A percentile compares a stretch with the other conserved stretches of the same genome.
phyloP scores from a whole-genome alignment of 1,139 yeast species.

The Zhuliangozyma blackwelliae region DNA sequence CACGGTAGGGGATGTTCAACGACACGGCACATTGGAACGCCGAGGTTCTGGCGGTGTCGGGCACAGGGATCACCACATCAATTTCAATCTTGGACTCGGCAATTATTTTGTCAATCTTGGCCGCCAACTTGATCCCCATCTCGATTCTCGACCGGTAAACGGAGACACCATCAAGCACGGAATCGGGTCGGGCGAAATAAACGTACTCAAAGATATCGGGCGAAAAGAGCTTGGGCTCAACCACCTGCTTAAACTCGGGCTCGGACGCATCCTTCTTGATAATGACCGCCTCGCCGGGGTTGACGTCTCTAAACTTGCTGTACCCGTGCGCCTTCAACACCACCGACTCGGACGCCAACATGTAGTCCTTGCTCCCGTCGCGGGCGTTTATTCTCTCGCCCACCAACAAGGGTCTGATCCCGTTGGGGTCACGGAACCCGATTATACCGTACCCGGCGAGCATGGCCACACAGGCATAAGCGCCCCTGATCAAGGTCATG shows the following conservation, averaged over 20 bases:
- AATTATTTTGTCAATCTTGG: slow-evolving; percentile 55
- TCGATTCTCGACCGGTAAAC: slow-evolving; percentile 89
- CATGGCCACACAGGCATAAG: slow-evolving; percentile 93
- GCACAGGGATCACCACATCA: slow-evolving; percentile 96
- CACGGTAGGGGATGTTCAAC: slow-evolving; percentile 81
- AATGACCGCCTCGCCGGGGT: slow-evolving; percentile 96
- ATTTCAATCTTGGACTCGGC: slow-evolving; percentile 48
- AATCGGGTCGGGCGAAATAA: slow-evolving; percentile 96
- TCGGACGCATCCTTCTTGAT: slow-evolving; percentile 64
- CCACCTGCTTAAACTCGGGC: slow-evolving; percentile 86
- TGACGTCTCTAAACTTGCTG: slow-evolving; percentile 69
- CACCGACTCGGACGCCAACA: slow-evolving; percentile 95
- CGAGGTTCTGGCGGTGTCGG: slow-evolving; percentile 93
- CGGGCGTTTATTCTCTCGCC: slow-evolving; percentile 70
- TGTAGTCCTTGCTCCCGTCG: slow-evolving; percentile 80
- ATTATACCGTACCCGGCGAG: slow-evolving; percentile 93
- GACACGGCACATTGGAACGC: slow-evolving; percentile 90
- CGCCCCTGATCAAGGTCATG: slow-evolving; percentile 79
- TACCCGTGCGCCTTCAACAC: slow-evolving; percentile 93
- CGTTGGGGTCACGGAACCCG: slow-evolving; percentile 97
- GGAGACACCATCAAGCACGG: slow-evolving; percentile 90
- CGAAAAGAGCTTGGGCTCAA: slow-evolving; percentile 70
- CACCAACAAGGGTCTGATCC: slow-evolving; percentile 83
- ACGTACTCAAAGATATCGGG: slow-evolving; percentile 98
- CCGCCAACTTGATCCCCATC: slow-evolving; percentile 91